A percentile compares a stretch with the other conserved stretches of the same genome.
Conservation (phyloP, 306 rosid genomes). For the Vigna trinervia region DNA sequence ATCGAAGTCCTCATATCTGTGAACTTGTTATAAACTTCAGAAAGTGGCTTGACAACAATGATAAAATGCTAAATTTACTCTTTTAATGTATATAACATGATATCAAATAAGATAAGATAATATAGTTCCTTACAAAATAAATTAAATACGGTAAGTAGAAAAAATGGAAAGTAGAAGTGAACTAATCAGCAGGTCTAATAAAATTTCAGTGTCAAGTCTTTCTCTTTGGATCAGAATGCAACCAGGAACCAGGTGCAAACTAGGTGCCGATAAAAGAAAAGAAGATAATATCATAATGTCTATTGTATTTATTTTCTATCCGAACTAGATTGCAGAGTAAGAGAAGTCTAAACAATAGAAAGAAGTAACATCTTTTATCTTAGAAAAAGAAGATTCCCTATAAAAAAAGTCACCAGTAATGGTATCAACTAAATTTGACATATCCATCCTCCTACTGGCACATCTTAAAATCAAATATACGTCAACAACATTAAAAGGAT, state of each 20-base stretch:
- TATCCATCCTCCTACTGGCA: not conserved
- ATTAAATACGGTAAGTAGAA: not conserved
- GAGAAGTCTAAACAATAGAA: not conserved
- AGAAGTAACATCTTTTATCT: not conserved
- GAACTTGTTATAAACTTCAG: constrained; percentile 11
- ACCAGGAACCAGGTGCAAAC: not conserved
- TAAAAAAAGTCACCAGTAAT: not conserved
- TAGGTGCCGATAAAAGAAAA: too few relatives aligned
- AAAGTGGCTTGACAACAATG: constrained; percentile 5
- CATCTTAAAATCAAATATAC: constrained; percentile 23
- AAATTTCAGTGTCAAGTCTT: not conserved
- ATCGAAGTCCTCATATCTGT: not conserved
- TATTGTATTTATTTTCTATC: constrained; percentile 3
- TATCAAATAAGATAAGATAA: constrained; percentile 4
- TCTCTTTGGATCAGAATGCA: constrained; percentile 29
- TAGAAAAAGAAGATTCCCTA: not conserved
- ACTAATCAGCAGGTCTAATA: not conserved
- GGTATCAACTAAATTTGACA: not conserved
- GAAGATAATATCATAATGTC: constrained; percentile 6
- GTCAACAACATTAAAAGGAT: not conserved
- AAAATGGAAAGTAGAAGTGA: constrained; percentile 7
- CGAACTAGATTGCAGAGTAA: not conserved
- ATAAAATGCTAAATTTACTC: constrained; percentile 13
- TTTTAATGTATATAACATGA: not conserved
- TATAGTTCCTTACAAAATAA: not conserved